Base-by-base conservation (phyloP, 106 monocot species). In the Triglochin maritima region DNA sequence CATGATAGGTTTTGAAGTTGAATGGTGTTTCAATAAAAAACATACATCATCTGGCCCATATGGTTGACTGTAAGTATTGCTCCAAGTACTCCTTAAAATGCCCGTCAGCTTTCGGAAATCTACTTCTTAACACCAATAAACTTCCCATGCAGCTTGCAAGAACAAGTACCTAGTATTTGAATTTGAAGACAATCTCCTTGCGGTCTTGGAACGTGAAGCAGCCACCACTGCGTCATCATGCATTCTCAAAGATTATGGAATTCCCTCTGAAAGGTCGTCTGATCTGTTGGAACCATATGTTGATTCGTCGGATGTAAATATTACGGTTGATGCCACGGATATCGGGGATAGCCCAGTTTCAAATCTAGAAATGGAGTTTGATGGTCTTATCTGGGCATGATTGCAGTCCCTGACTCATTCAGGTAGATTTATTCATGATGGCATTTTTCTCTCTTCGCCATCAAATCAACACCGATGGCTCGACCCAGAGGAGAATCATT, bases 171-270 rank as follows among this genome's bases (percentile, higher is more conserved):
- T 90, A 62, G 50, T 87, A 61, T 95, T 95, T 63, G 95, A 95
- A 76, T 95, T 96, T 47, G 90, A 96, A 67, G 95, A 96, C 69
- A 90, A 90, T 63, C 90, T 83, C 62, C 81, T 96, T 15, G 87
- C 66, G 51, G 95, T 96, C 73, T 71, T 96, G 64, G 90, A 91
- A 58, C 60, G 87, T 64, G 95, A 88, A 52, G 81, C 84, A 14
- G 81, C 95, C 45, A 56, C 68, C 4, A 51, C 74, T 41, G 87
- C 87, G 45, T 83, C 90, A 29, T 50, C 83, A 9, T 80, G 76
- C 68, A 80, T 96, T 74, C 78, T 91, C 4, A 90, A 91, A 73
- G 87, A 84, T 29, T 85, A 95, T 52, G 95, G 90, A 58, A 95
- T 95, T 72, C 95, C 90, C 47, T 66, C 60, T 17, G 85, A 87